phyloP scores from a whole-genome alignment of 2,329 filamentous ascomycete genomes.

The Penicillium sp. region DNA sequence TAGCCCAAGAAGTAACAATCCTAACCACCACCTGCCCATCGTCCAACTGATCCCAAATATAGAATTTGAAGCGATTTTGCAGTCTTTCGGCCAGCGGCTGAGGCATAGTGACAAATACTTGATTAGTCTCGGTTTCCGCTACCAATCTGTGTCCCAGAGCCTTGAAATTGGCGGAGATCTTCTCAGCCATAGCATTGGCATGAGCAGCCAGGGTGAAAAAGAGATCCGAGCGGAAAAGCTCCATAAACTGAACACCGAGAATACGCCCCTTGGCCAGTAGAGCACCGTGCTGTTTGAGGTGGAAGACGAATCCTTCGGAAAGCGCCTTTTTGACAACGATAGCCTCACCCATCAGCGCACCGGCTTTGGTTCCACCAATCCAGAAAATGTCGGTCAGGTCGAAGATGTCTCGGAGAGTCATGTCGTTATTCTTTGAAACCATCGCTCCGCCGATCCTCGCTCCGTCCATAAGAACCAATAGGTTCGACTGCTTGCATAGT shows the following conservation, averaged over 20 bases:
- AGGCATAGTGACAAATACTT: slow-evolving; percentile 48
- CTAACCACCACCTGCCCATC: slow-evolving; percentile 42
- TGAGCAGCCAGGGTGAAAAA: slow-evolving; percentile 46
- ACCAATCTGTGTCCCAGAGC: slow-evolving; percentile 41
- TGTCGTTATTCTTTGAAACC: slow-evolving; percentile 41
- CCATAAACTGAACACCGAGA: slow-evolving; percentile 49
- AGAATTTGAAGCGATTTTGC: slow-evolving; percentile 45
- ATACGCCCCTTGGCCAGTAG: slow-evolving; percentile 49
- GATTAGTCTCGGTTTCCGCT: slow-evolving; percentile 49
- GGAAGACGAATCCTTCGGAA: slow-evolving; percentile 48
- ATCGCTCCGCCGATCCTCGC: slow-evolving; percentile 46
- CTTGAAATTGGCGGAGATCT: slow-evolving; percentile 43
- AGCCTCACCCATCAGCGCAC: slow-evolving; percentile 49
- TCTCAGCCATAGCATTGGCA: slow-evolving; percentile 45
- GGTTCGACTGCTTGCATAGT: slow-evolving; percentile 39
- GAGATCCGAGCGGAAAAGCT: slow-evolving; percentile 45
- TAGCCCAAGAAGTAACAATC: slow-evolving; percentile 51
- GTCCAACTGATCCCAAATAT: slow-evolving; percentile 46
- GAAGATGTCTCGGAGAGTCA: slow-evolving; percentile 44
- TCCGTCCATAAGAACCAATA: slow-evolving; percentile 48
- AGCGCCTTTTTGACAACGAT: slow-evolving; percentile 46
- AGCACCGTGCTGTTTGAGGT: slow-evolving; percentile 50
- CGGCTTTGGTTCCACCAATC: slow-evolving; percentile 53
- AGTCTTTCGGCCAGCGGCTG: slow-evolving; percentile 36
- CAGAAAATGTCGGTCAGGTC: slow-evolving; percentile 51